phyloP scores from a whole-genome alignment of 106 monocot species.

The Cymbidium sinense region DNA sequence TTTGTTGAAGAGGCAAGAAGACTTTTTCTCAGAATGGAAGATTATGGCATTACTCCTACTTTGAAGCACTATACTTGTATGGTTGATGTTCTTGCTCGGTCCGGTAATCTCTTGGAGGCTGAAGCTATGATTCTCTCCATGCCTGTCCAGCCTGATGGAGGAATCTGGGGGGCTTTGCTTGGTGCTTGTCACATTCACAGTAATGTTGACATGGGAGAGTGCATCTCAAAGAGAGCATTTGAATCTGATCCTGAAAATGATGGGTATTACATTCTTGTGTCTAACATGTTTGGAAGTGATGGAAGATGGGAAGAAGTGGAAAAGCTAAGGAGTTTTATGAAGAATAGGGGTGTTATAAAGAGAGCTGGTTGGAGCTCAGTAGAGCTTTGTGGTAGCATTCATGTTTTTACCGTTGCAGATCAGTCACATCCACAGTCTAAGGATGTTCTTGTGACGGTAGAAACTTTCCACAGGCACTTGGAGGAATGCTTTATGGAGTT shows the following conservation, averaged over 20 bases:
- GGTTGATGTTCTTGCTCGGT: slow-evolving; percentile 72
- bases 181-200: slow-evolving; percentile 57
- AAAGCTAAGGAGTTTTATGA: slow-evolving; percentile 49
- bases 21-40: slow-evolving; percentile 52
- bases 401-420: slow-evolving; percentile 32
- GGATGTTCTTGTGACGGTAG: neutral
- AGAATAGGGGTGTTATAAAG: slow-evolving; percentile 35
- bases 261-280: slow-evolving; percentile 70
- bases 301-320: slow-evolving; percentile 67
- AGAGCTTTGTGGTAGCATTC: slow-evolving; percentile 28
- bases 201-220: slow-evolving; percentile 60
- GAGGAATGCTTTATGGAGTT: slow-evolving; percentile 7
- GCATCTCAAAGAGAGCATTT: slow-evolving; percentile 40
- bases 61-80: slow-evolving; percentile 78
- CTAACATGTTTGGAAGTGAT: slow-evolving; percentile 48
- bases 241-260: slow-evolving; percentile 63
- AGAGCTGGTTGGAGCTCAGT: slow-evolving; percentile 61
- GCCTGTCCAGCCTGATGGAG: slow-evolving; percentile 59
- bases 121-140: slow-evolving; percentile 50
- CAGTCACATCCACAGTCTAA: slow-evolving; percentile 17
- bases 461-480: slow-evolving; percentile 16
- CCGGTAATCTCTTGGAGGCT: slow-evolving; percentile 56
- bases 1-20: slow-evolving; percentile 52
- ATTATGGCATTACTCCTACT: slow-evolving; percentile 28
- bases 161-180: slow-evolving; percentile 79